phyloP scores from a whole-genome alignment of 306 rosid genomes.

The Pterocarpus santalinus region DNA sequence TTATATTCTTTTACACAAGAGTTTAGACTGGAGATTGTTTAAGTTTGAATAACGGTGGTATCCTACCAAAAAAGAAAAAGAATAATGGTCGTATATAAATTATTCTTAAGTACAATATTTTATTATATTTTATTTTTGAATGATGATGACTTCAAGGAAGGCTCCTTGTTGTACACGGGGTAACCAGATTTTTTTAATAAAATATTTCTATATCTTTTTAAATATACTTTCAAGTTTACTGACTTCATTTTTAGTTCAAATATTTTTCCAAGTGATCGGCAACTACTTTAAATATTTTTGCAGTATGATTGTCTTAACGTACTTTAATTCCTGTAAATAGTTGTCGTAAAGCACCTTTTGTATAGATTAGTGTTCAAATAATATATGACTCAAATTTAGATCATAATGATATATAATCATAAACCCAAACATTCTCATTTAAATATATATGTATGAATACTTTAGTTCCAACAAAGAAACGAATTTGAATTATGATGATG shows the following conservation, averaged over 20 bases:
- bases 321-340: background rate
- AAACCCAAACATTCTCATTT: background rate
- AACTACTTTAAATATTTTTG: background rate
- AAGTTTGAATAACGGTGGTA: too few species aligned
- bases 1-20: too few species aligned
- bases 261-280: background rate
- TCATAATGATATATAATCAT: background rate
- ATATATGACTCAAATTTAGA: constrained; percentile 2
- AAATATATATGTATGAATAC: background rate
- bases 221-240: background rate
- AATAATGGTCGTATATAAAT: too few species aligned
- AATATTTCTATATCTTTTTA: too few species aligned
- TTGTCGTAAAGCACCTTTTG: background rate
- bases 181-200: too few species aligned
- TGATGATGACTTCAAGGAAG: too few species aligned
- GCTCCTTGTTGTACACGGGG: too few species aligned
- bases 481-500: constrained; percentile 9
- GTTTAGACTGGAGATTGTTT: too few species aligned
- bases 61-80: too few species aligned
- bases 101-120: too few species aligned
- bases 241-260: background rate
- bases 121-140: too few species aligned
- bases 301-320: background rate
- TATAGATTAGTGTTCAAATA: background rate
- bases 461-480: background rate